phyloP scores from a whole-genome alignment of 1,284 basidiomycete genomes.

The Trichosporon ovoides region DNA sequence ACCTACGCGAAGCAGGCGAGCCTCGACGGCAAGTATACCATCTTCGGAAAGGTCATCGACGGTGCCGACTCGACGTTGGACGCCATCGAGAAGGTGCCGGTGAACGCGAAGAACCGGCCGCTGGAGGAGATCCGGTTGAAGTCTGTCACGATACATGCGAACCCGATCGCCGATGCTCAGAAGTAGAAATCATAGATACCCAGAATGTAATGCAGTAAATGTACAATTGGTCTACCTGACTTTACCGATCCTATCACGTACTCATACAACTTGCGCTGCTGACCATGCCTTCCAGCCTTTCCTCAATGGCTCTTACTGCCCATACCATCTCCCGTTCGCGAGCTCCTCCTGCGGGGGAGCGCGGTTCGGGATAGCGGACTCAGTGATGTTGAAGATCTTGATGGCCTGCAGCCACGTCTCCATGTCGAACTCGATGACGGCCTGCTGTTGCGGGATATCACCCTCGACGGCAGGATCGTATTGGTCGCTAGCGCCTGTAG shows the following conservation, averaged over 20 bases:
- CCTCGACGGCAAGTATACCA: constrained; percentile 89
- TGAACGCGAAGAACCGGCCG: constrained; percentile 85
- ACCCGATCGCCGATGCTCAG: constrained; percentile 58
- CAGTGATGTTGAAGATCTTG: constrained; percentile 47
- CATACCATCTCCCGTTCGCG: constrained; percentile 12
- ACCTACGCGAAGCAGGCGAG: constrained; percentile 87
- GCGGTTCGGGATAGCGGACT: constrained; percentile 49
- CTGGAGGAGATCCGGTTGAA: constrained; percentile 71
- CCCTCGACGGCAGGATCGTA: constrained; percentile 35
- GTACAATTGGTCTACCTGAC: constrained; percentile 10
- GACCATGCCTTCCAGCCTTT: no score
- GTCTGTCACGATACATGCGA: constrained; percentile 88
- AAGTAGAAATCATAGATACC: constrained; percentile 21
- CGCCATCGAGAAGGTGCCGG: constrained; percentile 80
- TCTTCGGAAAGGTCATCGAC: constrained; percentile 90
- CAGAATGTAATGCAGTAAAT: constrained; percentile 4
- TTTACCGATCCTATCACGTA: neutral
- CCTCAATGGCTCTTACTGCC: no score
- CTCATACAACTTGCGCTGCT: neutral
- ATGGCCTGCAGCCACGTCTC: constrained; percentile 48
- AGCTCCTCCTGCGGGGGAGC: constrained; percentile 6
- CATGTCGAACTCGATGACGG: constrained; percentile 53
- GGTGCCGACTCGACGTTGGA: constrained; percentile 84
- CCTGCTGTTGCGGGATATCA: constrained; percentile 46
- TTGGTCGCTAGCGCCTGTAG: constrained; percentile 18